Base-by-base conservation (phyloP, 2,329 filamentous ascomycete genomes). In the Sclerotinia spermophila region DNA sequence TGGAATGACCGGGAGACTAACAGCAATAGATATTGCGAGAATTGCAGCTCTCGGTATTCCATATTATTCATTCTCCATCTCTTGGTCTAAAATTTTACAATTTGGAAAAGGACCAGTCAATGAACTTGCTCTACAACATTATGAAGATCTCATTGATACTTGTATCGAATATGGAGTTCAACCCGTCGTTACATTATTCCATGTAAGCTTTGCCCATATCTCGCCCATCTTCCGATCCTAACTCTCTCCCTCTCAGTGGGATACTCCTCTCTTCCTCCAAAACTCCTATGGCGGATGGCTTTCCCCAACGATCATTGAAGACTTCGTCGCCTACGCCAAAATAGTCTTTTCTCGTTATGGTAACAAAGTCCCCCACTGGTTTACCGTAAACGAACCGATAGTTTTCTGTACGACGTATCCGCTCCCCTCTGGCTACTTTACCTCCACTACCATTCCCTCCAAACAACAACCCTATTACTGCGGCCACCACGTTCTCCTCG, bases 311-410 rank as follows among this genome's bases (percentile, higher is more conserved):
- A 85, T 85, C 55, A 78, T 82, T 24, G 83, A 84, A 51, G 83
- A 83, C 21, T 87, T 86, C 73, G 81, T 85, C 0, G 78, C 85
- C 73, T 87, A 87, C 68, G 85, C 83, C 51, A 83, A 85, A 70
- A 80, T 86, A 15, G 80, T 83, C 27, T 83, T 86, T 79, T 79
- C 81, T 1, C 83, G 84, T 69, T 86, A 82, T 72, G 83, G 83
- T 2, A 84, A 86, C 67, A 81, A 84, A 1, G 83, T 87, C 0
- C 81, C 83, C 0, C 79, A 82, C 3, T 86, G 84, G 83, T 83
- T 83, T 74, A 86, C 84, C 3, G 84, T 85, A 74, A 86, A 86
- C 73, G 85, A 86, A 77, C 85, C 85, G 1, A 73, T 80, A 7
- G 74, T 81, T 0, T 80, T 81, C 64, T 79, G 77, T 51, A 62